Conservation (phyloP, 441 rosid genomes). For the Metrosideros polymorpha region DNA sequence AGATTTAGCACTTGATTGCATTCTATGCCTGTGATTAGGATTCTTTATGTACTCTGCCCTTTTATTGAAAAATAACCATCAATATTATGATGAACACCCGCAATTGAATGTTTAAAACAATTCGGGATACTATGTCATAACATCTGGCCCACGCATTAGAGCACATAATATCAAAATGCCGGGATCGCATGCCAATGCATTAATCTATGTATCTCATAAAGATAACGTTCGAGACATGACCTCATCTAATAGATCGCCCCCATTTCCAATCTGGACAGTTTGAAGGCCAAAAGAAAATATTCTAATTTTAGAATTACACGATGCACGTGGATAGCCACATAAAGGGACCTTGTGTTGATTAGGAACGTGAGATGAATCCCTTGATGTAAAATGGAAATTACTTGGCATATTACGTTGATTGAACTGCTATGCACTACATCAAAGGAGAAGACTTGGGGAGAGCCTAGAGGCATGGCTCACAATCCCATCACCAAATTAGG, state of each 20-base stretch:
- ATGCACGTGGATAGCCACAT: fast-evolving
- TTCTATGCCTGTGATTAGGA: not conserved
- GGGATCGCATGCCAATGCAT: not conserved
- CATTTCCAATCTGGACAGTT: not conserved
- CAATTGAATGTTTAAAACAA: not conserved
- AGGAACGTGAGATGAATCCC: not conserved
- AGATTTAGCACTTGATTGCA: not conserved
- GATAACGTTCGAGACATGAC: not conserved
- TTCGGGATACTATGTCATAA: not conserved
- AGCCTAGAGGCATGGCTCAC: not conserved
- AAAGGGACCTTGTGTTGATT: not conserved
- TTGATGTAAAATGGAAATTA: not conserved
- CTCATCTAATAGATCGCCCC: not conserved
- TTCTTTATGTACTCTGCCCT: not conserved
- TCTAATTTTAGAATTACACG: not conserved
- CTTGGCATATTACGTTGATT: too few relatives aligned
- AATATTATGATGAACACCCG: not conserved
- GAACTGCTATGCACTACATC: not conserved
- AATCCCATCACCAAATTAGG: not conserved
- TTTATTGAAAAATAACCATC: not conserved
- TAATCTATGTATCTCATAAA: not conserved
- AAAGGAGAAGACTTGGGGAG: not conserved
- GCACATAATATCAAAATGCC: not conserved
- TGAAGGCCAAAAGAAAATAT: not conserved
- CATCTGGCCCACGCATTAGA: not conserved